Evolutionary conservation across 176 grass and related monocot species (phyloP), one percentile per base, ranked within the genome.

Genomic region (Oryza rufipogon): DNA sequence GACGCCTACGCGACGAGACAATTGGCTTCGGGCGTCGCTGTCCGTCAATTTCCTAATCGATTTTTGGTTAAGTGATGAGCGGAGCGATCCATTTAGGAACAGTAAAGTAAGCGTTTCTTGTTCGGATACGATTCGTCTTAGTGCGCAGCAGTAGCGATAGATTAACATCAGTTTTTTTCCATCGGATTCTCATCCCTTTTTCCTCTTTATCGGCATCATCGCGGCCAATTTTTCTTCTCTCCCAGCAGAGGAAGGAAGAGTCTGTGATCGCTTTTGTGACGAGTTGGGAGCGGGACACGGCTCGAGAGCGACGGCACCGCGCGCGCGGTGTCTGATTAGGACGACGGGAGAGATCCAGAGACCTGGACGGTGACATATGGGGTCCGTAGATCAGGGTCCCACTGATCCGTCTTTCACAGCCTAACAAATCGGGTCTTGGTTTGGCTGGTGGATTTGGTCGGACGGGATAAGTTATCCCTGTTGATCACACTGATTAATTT

Each of bases 361-460:
- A 17, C 26, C 4, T 78, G 49, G 66, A 85, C 48, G 51, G 71
- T 70, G 83, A 78, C 83, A 64, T 44, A 75, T 15, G 75, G 83
- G 81, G 36, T 44, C 52, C 32, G 19, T 17, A 63, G 58, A 22
- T 1, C 33, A 11, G 13, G 64, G 32, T 2, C 34, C 30, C 48
- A 44, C 79, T 44, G 11, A 26, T 36, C 34, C 34, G 34, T 36
- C 5, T 36, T 36, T 26, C 52, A 8, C 10, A 38, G 25, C 2
- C 20, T 1, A 48, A 38, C 54, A 42, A 9, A 68, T 46, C 23
- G 26, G 13, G 46, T 48, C 10, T 41, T 41, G 7, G 65, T 9
- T 54, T 46, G 5, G 6, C 1, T 34, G 25, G 22, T 80, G 75
- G 70, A 46, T 75, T 70, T 64, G 81, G 81, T 83, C 13, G 8